These are phyloP conservation scores for Leccinum incarnatum DNA, from an alignment of 768 basidiomycete genomes.

Conservation along the genomic window DNA sequence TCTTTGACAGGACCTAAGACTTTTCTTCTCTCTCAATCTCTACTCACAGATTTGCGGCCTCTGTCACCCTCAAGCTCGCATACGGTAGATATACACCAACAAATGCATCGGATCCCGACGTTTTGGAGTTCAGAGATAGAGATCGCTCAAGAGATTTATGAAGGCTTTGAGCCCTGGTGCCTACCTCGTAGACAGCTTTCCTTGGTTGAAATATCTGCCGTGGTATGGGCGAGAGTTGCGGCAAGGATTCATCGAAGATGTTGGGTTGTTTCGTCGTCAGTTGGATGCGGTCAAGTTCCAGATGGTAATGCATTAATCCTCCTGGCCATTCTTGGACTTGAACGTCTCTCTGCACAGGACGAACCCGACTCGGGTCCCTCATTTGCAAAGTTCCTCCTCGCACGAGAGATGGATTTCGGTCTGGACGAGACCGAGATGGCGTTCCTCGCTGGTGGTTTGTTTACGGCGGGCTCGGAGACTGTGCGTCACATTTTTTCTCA, in stretches of 20 bases:
- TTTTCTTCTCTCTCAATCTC: not conserved
- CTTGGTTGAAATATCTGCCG: slow-evolving; percentile 44
- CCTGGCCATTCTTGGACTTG: not conserved
- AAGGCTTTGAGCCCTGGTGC: slow-evolving; percentile 27
- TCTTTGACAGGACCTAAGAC: slow-evolving; percentile 19
- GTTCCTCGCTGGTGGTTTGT: slow-evolving; percentile 59
- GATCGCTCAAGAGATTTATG: slow-evolving; percentile 19
- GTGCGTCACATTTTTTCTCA: slow-evolving; percentile 14
- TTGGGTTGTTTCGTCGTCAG: slow-evolving; percentile 45
- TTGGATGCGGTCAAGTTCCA: slow-evolving; percentile 41
- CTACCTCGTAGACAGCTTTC: slow-evolving; percentile 34
- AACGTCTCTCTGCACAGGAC: slow-evolving; percentile 8
- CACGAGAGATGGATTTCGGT: slow-evolving; percentile 48
- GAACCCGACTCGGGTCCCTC: slow-evolving; percentile 33
- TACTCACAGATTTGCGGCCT: slow-evolving; percentile 14
- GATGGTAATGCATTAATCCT: slow-evolving; percentile 34
- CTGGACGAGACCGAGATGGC: slow-evolving; percentile 51
- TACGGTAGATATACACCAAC: slow-evolving; percentile 21
- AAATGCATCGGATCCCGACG: slow-evolving; percentile 15
- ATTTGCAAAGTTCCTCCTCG: slow-evolving; percentile 53
- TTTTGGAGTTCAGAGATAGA: too few species aligned
- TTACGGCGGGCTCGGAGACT: slow-evolving; percentile 56
- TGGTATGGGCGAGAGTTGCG: slow-evolving; percentile 54
- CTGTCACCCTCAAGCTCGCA: slow-evolving; percentile 14
- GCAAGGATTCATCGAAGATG: slow-evolving; percentile 48